A percentile compares a stretch with the other conserved stretches of the same genome.
phyloP scores from a whole-genome alignment of 208 protist species.

The Histomonas meleagridis region DNA sequence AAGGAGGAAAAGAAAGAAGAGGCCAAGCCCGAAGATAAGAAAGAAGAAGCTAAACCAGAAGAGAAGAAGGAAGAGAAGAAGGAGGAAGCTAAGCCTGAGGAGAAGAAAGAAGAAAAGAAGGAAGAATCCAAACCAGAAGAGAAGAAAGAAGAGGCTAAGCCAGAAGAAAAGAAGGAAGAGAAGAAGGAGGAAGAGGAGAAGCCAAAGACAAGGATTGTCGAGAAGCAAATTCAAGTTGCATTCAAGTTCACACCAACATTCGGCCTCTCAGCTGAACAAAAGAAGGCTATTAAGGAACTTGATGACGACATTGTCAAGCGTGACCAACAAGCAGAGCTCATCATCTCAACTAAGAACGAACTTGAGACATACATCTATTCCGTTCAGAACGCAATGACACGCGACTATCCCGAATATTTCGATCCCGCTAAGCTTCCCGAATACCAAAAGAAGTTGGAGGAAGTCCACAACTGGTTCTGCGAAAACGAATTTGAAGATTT shows the following conservation, averaged over 20 bases:
- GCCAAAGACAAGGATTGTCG: neutral
- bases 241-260: neutral
- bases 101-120: neutral
- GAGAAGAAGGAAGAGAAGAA: neutral
- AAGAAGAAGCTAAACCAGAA: neutral
- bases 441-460: neutral
- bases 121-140: neutral
- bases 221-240: neutral
- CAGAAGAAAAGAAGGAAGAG: neutral
- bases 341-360: neutral
- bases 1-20: neutral
- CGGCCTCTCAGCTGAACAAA: neutral
- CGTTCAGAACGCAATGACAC: neutral
- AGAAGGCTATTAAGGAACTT: neutral
- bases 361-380: neutral
- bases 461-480: neutral
- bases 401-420: conserved; percentile 9
- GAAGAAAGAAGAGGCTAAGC: neutral
- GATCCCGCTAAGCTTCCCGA: neutral
- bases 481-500: neutral
- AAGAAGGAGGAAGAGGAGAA: neutral
- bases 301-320: neutral
- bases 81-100: neutral
- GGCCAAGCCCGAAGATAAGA: neutral
- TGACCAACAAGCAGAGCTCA: neutral